Evolutionary conservation across 257 asterid genomes (phyloP).

Genomic region (Thymus quinquecostatus): DNA sequence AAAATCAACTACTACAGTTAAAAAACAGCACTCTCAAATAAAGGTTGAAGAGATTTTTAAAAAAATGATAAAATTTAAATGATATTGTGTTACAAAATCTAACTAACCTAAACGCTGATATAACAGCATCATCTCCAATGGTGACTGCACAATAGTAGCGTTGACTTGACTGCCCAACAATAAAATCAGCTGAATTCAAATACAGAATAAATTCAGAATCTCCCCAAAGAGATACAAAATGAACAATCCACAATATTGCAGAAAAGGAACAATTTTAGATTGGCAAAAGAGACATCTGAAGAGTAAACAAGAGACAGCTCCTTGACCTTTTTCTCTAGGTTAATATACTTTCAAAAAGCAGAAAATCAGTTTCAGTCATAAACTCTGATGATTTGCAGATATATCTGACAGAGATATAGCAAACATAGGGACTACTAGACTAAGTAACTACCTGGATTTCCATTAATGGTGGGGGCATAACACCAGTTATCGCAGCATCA

Average conservation of each 20-base stretch:
- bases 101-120: conserved; percentile 88
- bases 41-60: conserved; percentile 7
- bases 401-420: conserved; percentile 13
- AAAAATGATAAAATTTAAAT: conserved; percentile 17
- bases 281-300: background rate
- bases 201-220: conserved; percentile 68
- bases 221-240: conserved; percentile 34
- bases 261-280: conserved; percentile 7
- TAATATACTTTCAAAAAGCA: background rate
- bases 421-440: conserved; percentile 15
- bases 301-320: background rate
- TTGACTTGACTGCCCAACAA: conserved; percentile 96
- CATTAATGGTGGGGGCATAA: conserved; percentile 97
- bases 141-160: conserved; percentile 86
- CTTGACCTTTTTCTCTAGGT: background rate
- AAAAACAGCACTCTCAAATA: conserved; percentile 23
- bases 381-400: background rate
- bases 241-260: conserved; percentile 21
- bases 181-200: conserved; percentile 92
- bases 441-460: conserved; percentile 70
- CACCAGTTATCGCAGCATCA: conserved; percentile 94
- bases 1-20: conserved; percentile 28
- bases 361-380: conserved; percentile 4
- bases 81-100: conserved; percentile 23
- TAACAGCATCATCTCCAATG: conserved; percentile 87